Conservation (phyloP, 2,329 filamentous ascomycete species). For the Taxawa tesnikishii region DNA sequence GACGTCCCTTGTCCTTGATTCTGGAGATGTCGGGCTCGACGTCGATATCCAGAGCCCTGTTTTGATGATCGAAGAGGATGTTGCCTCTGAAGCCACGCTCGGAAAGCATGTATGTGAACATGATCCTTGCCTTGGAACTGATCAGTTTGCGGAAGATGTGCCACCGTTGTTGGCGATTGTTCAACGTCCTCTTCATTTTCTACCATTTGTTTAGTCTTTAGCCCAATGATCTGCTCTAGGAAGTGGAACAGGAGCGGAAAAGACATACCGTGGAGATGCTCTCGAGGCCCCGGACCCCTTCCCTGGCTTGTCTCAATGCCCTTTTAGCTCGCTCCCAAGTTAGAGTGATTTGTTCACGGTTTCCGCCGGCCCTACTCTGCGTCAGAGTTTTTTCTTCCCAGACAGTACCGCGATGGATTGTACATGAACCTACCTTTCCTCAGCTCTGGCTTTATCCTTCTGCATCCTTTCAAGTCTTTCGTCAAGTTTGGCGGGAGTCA, state of each 20-base stretch:
- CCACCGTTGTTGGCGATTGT: conserved; percentile 63
- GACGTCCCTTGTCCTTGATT: conserved; percentile 57
- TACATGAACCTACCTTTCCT: conserved; percentile 1
- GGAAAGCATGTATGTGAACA: conserved; percentile 78
- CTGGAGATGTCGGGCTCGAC: conserved; percentile 60
- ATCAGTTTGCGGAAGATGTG: conserved; percentile 71
- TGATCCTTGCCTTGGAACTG: conserved; percentile 70
- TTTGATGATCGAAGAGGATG: conserved; percentile 63
- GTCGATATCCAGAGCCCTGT: conserved; percentile 63
- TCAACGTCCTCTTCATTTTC: conserved; percentile 48
- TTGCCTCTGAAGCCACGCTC: conserved; percentile 81
- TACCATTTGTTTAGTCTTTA: no score
- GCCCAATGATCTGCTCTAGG: no score
- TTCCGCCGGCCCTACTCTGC: conserved; percentile 15
- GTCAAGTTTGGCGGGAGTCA: conserved; percentile 20
- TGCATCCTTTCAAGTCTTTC: conserved; percentile 13
- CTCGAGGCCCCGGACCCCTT: conserved; percentile 12
- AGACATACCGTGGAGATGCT: conserved; percentile 27
- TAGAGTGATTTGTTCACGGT: conserved; percentile 15
- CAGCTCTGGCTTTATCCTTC: not conserved
- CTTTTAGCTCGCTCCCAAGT: conserved; percentile 15
- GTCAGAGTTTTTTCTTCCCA: not conserved
- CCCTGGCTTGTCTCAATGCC: conserved; percentile 12
- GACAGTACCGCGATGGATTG: no score
- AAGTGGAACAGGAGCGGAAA: conserved; percentile 10